Evolutionary conservation across 2,329 filamentous ascomycete genomes (phyloP).

Genomic region (Phyllosticta citrichinensis): DNA sequence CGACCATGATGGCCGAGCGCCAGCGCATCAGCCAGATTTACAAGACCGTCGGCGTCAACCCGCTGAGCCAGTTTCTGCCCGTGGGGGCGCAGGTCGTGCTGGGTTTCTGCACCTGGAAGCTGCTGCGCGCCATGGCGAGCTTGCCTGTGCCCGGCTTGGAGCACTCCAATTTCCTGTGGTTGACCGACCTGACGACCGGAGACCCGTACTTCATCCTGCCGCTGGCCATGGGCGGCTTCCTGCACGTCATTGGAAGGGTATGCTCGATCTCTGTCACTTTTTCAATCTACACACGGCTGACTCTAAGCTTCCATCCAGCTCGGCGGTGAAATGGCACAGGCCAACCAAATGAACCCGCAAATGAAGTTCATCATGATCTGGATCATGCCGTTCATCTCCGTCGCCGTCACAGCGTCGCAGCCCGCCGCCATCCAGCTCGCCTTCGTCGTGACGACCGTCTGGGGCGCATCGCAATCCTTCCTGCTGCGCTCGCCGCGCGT

Average conservation of each 20-base stretch:
- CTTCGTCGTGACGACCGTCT: conserved; percentile 41
- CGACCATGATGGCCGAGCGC: conserved; percentile 26
- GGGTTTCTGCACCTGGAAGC: conserved; percentile 70
- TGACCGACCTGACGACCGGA: conserved; percentile 61
- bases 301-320: conserved; percentile 18
- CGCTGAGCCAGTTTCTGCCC: conserved; percentile 42
- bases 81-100: conserved; percentile 56
- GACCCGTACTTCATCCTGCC: conserved; percentile 78
- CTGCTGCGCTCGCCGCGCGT: conserved; percentile 28
- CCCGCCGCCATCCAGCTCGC: conserved; percentile 52
- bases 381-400: conserved; percentile 43
- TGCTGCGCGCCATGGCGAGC: conserved; percentile 61
- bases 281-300: neutral
- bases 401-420: conserved; percentile 44
- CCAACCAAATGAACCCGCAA: conserved; percentile 20
- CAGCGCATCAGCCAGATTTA: conserved; percentile 43
- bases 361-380: conserved; percentile 32
- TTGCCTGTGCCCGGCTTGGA: conserved; percentile 75
- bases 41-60: conserved; percentile 44
- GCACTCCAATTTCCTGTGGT: conserved; percentile 63
- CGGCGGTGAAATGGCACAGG: conserved; percentile 41
- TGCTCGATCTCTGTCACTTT: conserved; percentile 16
- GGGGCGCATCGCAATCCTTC: conserved; percentile 31
- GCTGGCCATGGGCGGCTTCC: conserved; percentile 43
- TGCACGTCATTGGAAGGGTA: conserved; percentile 52